A percentile compares a stretch with the other conserved stretches of the same genome.
Evolutionary conservation across 2,329 filamentous ascomycete species (phyloP).

Genomic region (Leptographium flavum): DNA sequence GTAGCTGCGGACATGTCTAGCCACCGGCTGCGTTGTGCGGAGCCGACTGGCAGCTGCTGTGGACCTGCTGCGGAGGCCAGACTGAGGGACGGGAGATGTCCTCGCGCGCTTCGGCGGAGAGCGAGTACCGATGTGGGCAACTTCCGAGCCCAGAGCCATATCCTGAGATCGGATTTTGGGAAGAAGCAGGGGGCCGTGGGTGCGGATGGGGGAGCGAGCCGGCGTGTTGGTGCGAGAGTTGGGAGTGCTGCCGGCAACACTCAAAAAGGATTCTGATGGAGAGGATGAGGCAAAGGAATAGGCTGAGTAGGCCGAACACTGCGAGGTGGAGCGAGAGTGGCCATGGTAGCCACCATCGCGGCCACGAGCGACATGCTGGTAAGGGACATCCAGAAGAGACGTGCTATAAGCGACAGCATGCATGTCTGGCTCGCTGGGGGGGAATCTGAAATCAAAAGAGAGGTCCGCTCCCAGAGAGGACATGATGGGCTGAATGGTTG

Average conservation of each 20-base stretch:
- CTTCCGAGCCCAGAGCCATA: constrained; percentile 52
- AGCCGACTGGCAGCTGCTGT: constrained; percentile 1
- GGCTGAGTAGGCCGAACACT: constrained; percentile 35
- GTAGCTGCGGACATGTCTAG: constrained; percentile 40
- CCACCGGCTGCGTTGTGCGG: constrained; percentile 17
- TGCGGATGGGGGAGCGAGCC: constrained; percentile 53
- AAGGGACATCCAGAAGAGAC: constrained; percentile 40
- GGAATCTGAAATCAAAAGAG: constrained; percentile 47
- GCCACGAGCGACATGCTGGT: constrained; percentile 16
- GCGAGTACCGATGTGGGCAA: constrained; percentile 21
- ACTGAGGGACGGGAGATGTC: constrained; percentile 29
- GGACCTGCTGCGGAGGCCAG: constrained; percentile 13
- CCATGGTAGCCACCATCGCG: constrained; percentile 14
- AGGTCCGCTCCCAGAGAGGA: constrained; percentile 47
- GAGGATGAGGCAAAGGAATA: constrained; percentile 52
- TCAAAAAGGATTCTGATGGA: constrained; percentile 39
- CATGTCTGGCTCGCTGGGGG: constrained; percentile 34
- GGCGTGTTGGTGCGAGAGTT: constrained; percentile 57
- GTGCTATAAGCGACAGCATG: constrained; percentile 36
- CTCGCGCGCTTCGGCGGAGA: constrained; percentile 40
- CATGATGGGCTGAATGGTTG: constrained; percentile 1
- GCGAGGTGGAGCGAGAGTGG: constrained; percentile 50
- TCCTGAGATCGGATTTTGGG: constrained; percentile 81
- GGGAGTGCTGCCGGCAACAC: constrained; percentile 19
- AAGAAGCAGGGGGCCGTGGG: constrained; percentile 65